Base-by-base conservation (phyloP, 345 rosid species). In the Rhizophora mangle region DNA sequence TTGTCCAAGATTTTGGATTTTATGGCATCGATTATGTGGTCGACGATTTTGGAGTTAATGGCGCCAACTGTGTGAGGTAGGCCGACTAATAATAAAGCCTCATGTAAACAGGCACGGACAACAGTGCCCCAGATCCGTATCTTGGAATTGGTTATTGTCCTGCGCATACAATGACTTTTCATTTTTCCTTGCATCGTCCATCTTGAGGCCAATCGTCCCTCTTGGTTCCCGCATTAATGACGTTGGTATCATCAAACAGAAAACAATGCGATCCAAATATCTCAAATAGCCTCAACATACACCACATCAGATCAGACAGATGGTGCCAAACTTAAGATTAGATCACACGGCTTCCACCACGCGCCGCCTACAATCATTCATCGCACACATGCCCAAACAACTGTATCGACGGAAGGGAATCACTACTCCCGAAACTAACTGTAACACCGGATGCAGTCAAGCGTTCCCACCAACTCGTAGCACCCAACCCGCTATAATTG, bases 341-440 rank as follows among this genome's bases (percentile, higher is more conserved):
- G 31, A 82, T 80, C 80, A 0, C 51, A 80, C 79, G 83, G 83
- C 39, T 70, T 21, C 19, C 22, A 60, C 57, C 64, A 8, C 16
- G 8, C 60, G 82, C 78, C 70, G 64, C 67, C 76, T 24, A 11
- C 43, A 72, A 66, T 57, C 80, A 72, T 72, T 71, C 74, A 72
- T 72, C 68, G 76, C 82, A 76, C 83, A 24, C 80, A 60, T 67
- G 68, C 46, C 71, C 47, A 76, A 47, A 69, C 26, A 10, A 34
- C 20, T 57, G 31, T 47, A 65, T 10, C 15, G 46, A 2, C 13
- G 46, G n/a, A 8, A 52, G 32, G 20, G 6, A 60, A 69, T 70
- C 68, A 51, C 60, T 49, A 13, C 67, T 70, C 73, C 75, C 69
- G 4, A 80, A 74, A 78, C 75, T 60, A 66, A 51, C 82, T 51